Base-by-base conservation (phyloP, 2,329 filamentous ascomycete genomes). In the Orbilia oligospora region DNA sequence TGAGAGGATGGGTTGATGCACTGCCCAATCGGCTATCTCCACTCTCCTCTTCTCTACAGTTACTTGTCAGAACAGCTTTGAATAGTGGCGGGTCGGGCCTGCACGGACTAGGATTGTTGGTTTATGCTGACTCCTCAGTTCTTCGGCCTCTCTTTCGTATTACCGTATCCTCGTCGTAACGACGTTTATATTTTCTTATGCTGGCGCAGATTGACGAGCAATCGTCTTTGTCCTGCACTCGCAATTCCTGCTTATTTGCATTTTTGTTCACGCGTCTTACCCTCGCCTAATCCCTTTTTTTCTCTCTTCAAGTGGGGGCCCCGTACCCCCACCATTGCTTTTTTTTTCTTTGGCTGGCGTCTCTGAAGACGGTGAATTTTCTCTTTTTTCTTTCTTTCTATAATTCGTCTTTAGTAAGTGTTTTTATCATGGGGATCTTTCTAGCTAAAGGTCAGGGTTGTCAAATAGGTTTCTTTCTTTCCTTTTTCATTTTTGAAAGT, bases 181-280 rank as follows among this genome's bases (percentile, higher is more conserved):
- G 36, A 44, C 6, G 14, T 61, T 58, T 44, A 8, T 41, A 30
- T 44, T 38, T 58, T 44, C 36, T 61, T 41, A 27, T 44, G 36
- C 56, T n/a, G 22, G 56, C 36, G 36, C 33, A 44, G n/a, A 44
- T 61, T 18, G 22, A 61, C 36, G 56, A 27, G 36, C 56, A 27
- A 44, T 61, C 20, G 36, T n/a, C 56, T 41, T 41, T 38, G 33
- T 58, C 20, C 56, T 44, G 27, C 33, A 16, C 20, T 41, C 33
- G 36, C 56, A 61, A 44, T 44, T 27, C 56, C 5, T 61, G 56
- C 56, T 61, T 61, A 61, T 41, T 20, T 61, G 56, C 56, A 61
- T 44, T 38, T 36, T n/a, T n/a, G n/a, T 20, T 20, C 44, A n/a
- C 8, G 8, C 33, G 56, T 27, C 56, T 44, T 44, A 61, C 56